Percentiles rank a stretch among this genome's conserved stretches.
Evolutionary conservation across 225 moss, liverwort and hornwort species (phyloP).

Genomic region (Straminergon stramineum): DNA sequence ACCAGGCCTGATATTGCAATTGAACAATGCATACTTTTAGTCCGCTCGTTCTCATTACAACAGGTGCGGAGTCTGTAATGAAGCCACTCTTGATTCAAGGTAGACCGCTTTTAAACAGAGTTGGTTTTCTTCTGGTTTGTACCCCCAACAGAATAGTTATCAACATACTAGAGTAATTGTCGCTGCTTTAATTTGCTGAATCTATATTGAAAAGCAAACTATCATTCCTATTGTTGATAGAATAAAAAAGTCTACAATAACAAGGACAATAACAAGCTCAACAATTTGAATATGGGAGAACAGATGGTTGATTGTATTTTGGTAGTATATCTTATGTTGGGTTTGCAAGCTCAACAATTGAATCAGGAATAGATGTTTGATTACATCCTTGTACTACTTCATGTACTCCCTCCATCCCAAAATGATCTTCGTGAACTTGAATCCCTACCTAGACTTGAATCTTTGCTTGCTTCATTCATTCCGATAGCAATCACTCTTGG

Average conservation of each 20-base stretch:
- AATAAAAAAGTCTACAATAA: neutral
- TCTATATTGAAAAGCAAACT: no score
- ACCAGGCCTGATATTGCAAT: neutral
- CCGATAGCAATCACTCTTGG: accelerated
- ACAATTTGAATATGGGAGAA: neutral
- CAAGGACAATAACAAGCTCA: neutral
- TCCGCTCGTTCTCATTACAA: neutral
- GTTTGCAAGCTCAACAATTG: neutral
- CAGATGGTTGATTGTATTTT: neutral
- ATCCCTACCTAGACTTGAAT: neutral
- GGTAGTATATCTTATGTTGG: neutral
- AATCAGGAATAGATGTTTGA: neutral
- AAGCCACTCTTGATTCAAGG: neutral
- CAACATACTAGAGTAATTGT: neutral
- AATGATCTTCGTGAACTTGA: neutral
- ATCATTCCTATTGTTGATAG: neutral
- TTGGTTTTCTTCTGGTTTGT: neutral
- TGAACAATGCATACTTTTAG: neutral
- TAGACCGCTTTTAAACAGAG: neutral
- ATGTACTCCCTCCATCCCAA: neutral
- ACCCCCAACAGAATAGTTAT: neutral
- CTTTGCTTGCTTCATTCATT: neutral
- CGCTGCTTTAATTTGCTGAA: neutral
- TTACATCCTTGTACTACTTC: neutral
- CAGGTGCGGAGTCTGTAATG: neutral